Base-by-base conservation (phyloP, 495 filamentous ascomycete genomes). In the Penicillium soppii region DNA sequence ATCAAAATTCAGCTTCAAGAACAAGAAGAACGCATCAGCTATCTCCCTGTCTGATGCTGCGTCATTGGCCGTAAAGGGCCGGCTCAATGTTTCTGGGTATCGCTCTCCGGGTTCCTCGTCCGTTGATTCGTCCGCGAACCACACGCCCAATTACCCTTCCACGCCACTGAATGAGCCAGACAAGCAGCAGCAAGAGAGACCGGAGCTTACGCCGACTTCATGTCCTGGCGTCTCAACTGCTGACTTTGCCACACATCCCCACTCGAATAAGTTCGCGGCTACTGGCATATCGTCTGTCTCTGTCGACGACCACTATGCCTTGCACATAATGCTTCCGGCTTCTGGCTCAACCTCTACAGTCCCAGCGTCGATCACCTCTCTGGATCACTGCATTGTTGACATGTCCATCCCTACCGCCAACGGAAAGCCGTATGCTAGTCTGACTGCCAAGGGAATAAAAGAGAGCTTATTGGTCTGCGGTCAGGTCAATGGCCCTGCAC, bases 351-450 rank as follows among this genome's bases (percentile, higher is more conserved):
- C 76, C 21, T 75, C 87, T 0, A 83, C 84, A 0, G 83, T 86
- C 3, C 85, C 88, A 1, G 87, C 87, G 2, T 86, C 85, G 2
- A 70, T 97, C 17, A 88, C 83, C 1, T 78, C 84, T n/a, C 67
- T 96, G 13, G 66, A 76, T 2, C 77, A 77, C 45, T 92, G 90
- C 63, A 75, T 96, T 3, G 80, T 95, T 25, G 87, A 95, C 66
- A 85, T 95, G 75, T 84, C 84, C 1, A 71, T 82, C 15, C 84
- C 86, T 0, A 86, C 87, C 0, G 72, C 71, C 16, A 71, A 76
- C 13, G 79, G 79, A 15, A 74, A 76, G 8, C 82, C 89, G 1
- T 95, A 92, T 61, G 84, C 89, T 7, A 86, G 82, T 30, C 71
- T 97, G 26, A 82, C 80, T 7, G 69, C 94, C 46, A 89, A 88